Conservation (phyloP, 805 yeast genomes). For the Starmerella stigmatis region DNA sequence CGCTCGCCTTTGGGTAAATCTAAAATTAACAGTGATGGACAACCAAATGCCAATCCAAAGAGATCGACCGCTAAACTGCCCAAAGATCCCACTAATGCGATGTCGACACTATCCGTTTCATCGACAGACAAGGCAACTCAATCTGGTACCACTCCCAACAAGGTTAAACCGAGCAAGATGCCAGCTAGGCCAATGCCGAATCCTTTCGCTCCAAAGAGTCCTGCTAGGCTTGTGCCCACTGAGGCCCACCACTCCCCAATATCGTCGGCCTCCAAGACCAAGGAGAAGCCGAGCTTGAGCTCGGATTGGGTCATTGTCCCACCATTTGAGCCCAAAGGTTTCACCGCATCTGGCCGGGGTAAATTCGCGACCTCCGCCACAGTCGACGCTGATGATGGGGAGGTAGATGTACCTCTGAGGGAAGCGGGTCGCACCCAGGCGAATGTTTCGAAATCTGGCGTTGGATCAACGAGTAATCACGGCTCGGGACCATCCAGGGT, state of each 20-base stretch:
- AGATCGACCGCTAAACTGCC: too few species aligned
- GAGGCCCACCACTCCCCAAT: not conserved
- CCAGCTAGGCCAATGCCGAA: constrained; percentile 2
- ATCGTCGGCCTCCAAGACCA: not conserved
- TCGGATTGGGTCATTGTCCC: not conserved
- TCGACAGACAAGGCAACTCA: too few species aligned
- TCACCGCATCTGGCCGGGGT: not conserved
- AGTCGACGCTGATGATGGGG: not conserved
- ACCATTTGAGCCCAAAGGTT: not conserved
- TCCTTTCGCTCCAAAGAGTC: not conserved
- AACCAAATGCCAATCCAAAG: too few species aligned
- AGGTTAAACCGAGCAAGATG: not conserved
- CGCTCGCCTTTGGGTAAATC: too few species aligned
- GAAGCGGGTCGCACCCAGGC: too few species aligned
- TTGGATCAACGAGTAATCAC: too few species aligned
- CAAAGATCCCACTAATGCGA: too few species aligned
- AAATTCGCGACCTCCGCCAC: constrained; percentile 5
- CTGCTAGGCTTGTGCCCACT: not conserved
- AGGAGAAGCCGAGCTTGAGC: not conserved
- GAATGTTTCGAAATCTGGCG: too few species aligned
- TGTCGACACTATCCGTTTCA: too few species aligned
- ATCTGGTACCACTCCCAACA: too few species aligned
- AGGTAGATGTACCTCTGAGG: too few species aligned
- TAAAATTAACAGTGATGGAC: too few species aligned
- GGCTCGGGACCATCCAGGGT: not conserved